phyloP scores from a whole-genome alignment of 2,329 filamentous ascomycete species.

The Diplocarpon mali region DNA sequence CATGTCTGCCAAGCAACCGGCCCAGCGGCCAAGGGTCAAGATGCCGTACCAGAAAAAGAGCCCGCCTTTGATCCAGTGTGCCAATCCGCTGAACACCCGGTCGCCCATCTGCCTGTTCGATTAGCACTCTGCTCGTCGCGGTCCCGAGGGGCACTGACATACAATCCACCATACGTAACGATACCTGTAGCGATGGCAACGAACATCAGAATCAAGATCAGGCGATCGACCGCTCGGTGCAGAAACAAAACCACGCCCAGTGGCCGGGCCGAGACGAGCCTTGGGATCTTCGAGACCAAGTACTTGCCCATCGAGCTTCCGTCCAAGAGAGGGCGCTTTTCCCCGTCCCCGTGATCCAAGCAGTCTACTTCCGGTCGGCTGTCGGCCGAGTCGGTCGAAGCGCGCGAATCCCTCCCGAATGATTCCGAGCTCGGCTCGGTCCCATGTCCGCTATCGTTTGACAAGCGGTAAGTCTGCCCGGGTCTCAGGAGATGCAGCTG shows the following conservation, averaged over 20 bases:
- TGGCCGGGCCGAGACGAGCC: conserved; percentile 42
- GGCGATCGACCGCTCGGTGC: conserved; percentile 63
- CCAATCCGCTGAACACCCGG: conserved; percentile 67
- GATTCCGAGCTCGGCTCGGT: conserved; percentile 61
- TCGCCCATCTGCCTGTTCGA: conserved; percentile 46
- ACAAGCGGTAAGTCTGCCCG: conserved; percentile 42
- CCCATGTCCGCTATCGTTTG: conserved; percentile 61
- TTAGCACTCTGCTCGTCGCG: not conserved
- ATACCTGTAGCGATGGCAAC: conserved; percentile 60
- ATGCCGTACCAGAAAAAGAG: conserved; percentile 93
- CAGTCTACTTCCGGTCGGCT: conserved; percentile 3
- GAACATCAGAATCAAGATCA: conserved; percentile 70
- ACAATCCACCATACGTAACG: conserved; percentile 71
- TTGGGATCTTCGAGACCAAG: conserved; percentile 42
- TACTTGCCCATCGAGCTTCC: conserved; percentile 37
- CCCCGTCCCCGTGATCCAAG: conserved; percentile 37
- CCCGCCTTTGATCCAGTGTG: conserved; percentile 88
- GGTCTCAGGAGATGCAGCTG: conserved; percentile 31
- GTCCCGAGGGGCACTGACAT: conserved; percentile 47
- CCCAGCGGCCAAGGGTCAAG: conserved; percentile 78
- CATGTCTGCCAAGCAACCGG: conserved; percentile 78
- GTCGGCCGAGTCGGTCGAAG: conserved; percentile 41
- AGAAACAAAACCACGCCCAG: conserved; percentile 46
- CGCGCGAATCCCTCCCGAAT: conserved; percentile 52
- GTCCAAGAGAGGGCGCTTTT: conserved; percentile 31